Evolutionary conservation across 352 stramenopile species (phyloP).

Genomic region (Globisporangium viniferum): DNA sequence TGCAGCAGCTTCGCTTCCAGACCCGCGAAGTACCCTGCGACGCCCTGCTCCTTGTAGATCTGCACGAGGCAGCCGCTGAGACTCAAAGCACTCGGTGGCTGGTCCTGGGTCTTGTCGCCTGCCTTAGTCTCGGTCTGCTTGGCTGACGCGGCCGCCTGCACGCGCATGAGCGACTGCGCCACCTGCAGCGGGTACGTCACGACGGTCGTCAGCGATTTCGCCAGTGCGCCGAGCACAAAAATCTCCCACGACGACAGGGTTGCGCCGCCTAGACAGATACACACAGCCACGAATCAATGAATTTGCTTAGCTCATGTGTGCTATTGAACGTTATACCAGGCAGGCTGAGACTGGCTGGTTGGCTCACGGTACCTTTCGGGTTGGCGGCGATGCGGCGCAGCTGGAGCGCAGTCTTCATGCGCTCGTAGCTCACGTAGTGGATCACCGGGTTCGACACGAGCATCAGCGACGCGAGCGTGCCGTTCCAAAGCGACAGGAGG

Average conservation of each 20-base stretch:
- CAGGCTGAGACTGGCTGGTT: neutral
- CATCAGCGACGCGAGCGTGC: conserved; percentile 88
- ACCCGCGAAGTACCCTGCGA: conserved; percentile 84
- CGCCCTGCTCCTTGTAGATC: conserved; percentile 59
- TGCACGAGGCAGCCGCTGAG: conserved; percentile 46
- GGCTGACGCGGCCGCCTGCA: conserved; percentile 33
- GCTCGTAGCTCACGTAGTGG: conserved; percentile 95
- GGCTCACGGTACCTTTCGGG: conserved; percentile 7
- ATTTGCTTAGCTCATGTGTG: neutral
- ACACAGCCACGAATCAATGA: neutral
- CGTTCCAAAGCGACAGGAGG: conserved; percentile 88
- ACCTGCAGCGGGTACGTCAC: conserved; percentile 94
- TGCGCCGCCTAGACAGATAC: conserved; percentile 4
- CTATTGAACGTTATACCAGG: no score
- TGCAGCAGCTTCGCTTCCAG: conserved; percentile 93
- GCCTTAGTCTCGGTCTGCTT: conserved; percentile 8
- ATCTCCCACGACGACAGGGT: conserved; percentile 78
- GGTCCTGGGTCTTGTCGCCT: neutral
- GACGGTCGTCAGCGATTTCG: conserved; percentile 92
- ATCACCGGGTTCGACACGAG: conserved; percentile 95
- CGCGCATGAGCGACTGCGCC: conserved; percentile 87
- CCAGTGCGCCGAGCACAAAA: conserved; percentile 89
- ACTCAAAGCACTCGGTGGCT: neutral
- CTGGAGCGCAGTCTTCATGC: conserved; percentile 80
- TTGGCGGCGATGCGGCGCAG: conserved; percentile 25